These are phyloP conservation scores for Furcasterigmium sp. DNA, from an alignment of 2,329 filamentous ascomycete genomes.

Conservation along the genomic window DNA sequence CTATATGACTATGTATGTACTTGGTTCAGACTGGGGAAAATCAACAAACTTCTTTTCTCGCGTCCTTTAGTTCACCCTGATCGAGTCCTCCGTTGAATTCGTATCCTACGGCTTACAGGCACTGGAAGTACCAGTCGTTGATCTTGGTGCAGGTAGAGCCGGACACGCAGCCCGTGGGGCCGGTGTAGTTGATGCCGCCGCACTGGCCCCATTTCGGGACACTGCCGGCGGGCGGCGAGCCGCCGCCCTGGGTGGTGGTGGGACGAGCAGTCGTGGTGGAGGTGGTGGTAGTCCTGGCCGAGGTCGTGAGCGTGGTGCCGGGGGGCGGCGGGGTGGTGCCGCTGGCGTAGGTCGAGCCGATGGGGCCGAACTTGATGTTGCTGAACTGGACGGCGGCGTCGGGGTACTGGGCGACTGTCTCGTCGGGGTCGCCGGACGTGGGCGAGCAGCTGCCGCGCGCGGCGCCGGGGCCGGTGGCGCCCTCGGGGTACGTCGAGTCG, in stretches of 20 bases:
- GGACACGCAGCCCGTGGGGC: conserved; percentile 27
- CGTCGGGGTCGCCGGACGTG: conserved; percentile 43
- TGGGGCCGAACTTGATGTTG: conserved; percentile 49
- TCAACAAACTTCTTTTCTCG: too few species aligned
- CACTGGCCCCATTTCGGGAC: conserved; percentile 29
- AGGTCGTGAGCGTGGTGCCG: conserved; percentile 7
- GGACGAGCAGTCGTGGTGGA: conserved; percentile 6
- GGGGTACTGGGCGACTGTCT: conserved; percentile 39
- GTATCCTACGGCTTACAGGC: conserved; percentile 30
- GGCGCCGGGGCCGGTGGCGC: conserved; percentile 37
- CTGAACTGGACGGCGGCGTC: conserved; percentile 50
- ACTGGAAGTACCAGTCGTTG: conserved; percentile 38
- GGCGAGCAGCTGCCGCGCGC: conserved; percentile 50
- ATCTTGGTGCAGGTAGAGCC: conserved; percentile 28
- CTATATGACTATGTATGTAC: too few species aligned
- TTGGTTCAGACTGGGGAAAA: too few species aligned
- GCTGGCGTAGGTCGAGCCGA: conserved; percentile 44
- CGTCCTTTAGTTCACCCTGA: too few species aligned
- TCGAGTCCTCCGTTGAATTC: too few species aligned
- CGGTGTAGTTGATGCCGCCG: conserved; percentile 27
- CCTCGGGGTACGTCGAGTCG: conserved; percentile 58
- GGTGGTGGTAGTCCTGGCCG: conserved; percentile 5
- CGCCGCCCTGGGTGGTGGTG: conserved; percentile 5
- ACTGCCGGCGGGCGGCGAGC: conserved; percentile 8
- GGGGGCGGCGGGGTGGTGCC: conserved; percentile 6